phyloP scores from a whole-genome alignment of 2,329 filamentous ascomycete genomes.

The Microthyrium microscopicum region DNA sequence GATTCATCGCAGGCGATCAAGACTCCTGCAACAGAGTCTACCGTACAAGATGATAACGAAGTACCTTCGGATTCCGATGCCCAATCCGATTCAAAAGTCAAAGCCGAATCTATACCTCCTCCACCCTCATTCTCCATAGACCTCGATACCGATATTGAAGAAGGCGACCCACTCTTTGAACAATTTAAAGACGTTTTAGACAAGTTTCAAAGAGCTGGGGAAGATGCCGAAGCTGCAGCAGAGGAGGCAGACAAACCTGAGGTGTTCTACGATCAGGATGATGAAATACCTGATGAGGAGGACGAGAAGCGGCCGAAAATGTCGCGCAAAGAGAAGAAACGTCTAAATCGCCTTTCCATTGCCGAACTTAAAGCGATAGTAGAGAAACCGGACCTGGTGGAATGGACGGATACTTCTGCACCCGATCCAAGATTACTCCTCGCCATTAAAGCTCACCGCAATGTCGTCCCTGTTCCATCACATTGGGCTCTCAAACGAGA shows the following conservation, averaged over 20 bases:
- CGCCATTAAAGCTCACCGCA: conserved; percentile 86
- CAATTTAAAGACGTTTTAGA: conserved; percentile 71
- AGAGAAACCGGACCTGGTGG: conserved; percentile 79
- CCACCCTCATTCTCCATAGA: background rate
- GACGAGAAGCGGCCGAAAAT: conserved; percentile 53
- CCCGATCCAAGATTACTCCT: conserved; percentile 78
- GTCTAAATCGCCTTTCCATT: conserved; percentile 79
- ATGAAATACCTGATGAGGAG: conserved; percentile 73
- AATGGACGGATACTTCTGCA: conserved; percentile 92
- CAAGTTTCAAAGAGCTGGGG: conserved; percentile 45
- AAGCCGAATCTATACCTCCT: background rate
- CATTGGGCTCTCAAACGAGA: conserved; percentile 97
- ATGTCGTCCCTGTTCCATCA: conserved; percentile 81
- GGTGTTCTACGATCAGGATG: conserved; percentile 67
- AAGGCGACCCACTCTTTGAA: conserved; percentile 62
- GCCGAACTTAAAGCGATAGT: conserved; percentile 91
- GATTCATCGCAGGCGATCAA: conserved; percentile 19
- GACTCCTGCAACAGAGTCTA: conserved; percentile 15
- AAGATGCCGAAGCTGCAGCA: conserved; percentile 41
- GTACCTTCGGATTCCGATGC: background rate
- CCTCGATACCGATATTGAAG: conserved; percentile 34
- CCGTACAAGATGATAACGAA: conserved; percentile 2
- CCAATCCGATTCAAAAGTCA: background rate
- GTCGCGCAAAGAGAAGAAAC: conserved; percentile 90
- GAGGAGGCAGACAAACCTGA: conserved; percentile 66